These are phyloP conservation scores for Tolypocladium guangdongense DNA, from an alignment of 2,329 filamentous ascomycete genomes.

Conservation along the genomic window DNA sequence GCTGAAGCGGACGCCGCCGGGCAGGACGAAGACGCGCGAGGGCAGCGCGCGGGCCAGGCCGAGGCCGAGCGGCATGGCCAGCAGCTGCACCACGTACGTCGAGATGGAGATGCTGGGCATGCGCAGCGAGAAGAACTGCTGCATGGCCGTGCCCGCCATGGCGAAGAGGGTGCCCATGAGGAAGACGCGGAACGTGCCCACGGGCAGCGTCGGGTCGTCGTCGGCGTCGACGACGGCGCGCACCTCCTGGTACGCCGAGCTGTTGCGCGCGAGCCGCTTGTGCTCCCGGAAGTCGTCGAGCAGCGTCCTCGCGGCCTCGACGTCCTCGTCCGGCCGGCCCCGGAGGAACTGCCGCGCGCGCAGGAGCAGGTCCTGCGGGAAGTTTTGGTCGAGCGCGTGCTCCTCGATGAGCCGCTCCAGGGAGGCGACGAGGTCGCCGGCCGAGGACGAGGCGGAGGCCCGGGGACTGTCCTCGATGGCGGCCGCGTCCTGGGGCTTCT, in stretches of 20 bases:
- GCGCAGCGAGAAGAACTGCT: constrained; percentile 29
- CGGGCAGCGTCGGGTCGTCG: constrained; percentile 27
- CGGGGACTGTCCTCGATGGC: background rate
- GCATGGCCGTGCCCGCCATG: constrained; percentile 8
- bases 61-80: constrained; percentile 26
- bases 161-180: constrained; percentile 26
- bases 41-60: constrained; percentile 17
- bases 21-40: background rate
- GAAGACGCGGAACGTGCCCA: constrained; percentile 30
- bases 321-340: constrained; percentile 4
- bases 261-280: constrained; percentile 17
- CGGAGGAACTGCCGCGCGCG: constrained; percentile 29
- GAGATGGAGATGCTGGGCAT: constrained; percentile 28
- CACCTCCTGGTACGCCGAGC: constrained; percentile 30
- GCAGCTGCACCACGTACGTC: constrained; percentile 27
- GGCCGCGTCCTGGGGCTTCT: background rate
- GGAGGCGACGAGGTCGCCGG: background rate
- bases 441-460: background rate
- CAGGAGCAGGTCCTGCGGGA: constrained; percentile 27
- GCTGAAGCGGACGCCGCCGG: constrained; percentile 13
- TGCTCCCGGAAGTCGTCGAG: constrained; percentile 11
- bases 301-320: constrained; percentile 8
- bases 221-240: constrained; percentile 32
- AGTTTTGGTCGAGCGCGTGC: constrained; percentile 36
- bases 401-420: constrained; percentile 21